A percentile compares a stretch with the other conserved stretches of the same genome.
Conservation (phyloP, 352 stramenopile genomes). For the Pythium diclinum region DNA sequence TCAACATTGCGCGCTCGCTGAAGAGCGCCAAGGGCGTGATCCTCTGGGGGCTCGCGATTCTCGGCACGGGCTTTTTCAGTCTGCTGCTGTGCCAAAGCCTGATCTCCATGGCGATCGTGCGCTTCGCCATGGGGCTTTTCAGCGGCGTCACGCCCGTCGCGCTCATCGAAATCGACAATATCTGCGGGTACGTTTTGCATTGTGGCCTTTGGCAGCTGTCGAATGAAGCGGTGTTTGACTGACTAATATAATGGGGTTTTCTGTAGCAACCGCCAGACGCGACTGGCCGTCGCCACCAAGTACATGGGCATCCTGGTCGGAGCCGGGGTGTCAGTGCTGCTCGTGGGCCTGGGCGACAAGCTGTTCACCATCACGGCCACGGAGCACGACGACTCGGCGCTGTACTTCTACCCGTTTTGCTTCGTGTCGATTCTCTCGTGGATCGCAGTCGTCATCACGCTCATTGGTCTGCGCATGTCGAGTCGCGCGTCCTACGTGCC, state of each 20-base stretch:
- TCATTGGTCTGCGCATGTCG: slow-evolving; percentile 59
- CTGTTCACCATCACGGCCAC: slow-evolving; percentile 40
- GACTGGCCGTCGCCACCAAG: slow-evolving; percentile 55
- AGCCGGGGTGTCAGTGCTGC: slow-evolving; percentile 43
- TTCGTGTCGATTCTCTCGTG: slow-evolving; percentile 72
- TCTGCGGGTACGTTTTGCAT: slow-evolving; percentile 47
- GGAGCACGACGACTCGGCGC: slow-evolving; percentile 39
- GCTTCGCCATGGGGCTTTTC: slow-evolving; percentile 71
- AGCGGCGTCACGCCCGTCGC: slow-evolving; percentile 71
- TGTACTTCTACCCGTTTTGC: slow-evolving; percentile 78
- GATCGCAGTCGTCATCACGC: slow-evolving; percentile 63
- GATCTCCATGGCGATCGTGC: slow-evolving; percentile 71
- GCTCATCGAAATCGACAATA: slow-evolving; percentile 81
- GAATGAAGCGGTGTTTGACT: neutral
- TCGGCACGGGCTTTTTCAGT: slow-evolving; percentile 66
- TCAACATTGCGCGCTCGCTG: slow-evolving; percentile 67
- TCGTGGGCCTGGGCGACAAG: slow-evolving; percentile 49
- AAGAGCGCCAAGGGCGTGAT: slow-evolving; percentile 81
- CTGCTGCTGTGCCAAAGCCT: slow-evolving; percentile 75
- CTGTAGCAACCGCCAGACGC: slow-evolving; percentile 52
- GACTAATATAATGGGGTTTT: slow-evolving; percentile 11
- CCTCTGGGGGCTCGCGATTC: slow-evolving; percentile 72
- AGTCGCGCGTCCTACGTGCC: slow-evolving; percentile 66
- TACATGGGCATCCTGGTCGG: slow-evolving; percentile 65
- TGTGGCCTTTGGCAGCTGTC: neutral